phyloP scores from a whole-genome alignment of 371 early-diverging fungal species.

The Syncephalastrum monosporum region DNA sequence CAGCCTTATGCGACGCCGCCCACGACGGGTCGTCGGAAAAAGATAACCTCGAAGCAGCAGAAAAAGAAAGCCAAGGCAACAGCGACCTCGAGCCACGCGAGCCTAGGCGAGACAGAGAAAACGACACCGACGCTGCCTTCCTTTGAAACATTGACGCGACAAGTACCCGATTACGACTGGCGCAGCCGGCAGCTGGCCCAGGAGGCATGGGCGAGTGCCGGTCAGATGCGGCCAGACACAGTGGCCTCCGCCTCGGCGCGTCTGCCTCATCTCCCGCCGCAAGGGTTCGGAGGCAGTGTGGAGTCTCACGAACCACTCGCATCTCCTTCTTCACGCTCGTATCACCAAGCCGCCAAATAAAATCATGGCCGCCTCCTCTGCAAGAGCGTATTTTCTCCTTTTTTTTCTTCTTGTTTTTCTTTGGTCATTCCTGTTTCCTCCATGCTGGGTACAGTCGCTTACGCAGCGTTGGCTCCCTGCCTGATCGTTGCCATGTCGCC shows the following conservation, averaged over 20 bases:
- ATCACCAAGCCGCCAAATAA: constrained; percentile 5
- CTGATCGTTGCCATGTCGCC: not conserved
- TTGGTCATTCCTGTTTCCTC: no score
- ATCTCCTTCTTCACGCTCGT: constrained; percentile 1
- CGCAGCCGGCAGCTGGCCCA: constrained; percentile 5
- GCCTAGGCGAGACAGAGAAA: not conserved
- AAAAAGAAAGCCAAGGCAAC: not conserved
- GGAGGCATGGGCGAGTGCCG: no score
- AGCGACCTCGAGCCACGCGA: not conserved
- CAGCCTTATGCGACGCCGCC: no score
- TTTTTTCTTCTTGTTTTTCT: not conserved
- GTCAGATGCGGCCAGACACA: not conserved
- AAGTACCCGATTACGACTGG: constrained; percentile 9
- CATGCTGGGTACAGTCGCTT: not conserved
- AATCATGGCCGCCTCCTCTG: not conserved
- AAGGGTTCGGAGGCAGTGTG: constrained; percentile 3
- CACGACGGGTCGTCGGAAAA: no score
- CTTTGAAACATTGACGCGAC: constrained; percentile 5
- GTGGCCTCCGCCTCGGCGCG: not conserved
- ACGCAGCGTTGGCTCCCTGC: constrained; percentile 7
- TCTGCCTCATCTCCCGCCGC: constrained; percentile 9
- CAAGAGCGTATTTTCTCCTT: not conserved
- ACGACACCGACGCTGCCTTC: constrained; percentile 1
- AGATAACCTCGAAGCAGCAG: not conserved
- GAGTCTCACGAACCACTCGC: not conserved